phyloP scores from a whole-genome alignment of 768 basidiomycete species.

The Leccinum obscurum region DNA sequence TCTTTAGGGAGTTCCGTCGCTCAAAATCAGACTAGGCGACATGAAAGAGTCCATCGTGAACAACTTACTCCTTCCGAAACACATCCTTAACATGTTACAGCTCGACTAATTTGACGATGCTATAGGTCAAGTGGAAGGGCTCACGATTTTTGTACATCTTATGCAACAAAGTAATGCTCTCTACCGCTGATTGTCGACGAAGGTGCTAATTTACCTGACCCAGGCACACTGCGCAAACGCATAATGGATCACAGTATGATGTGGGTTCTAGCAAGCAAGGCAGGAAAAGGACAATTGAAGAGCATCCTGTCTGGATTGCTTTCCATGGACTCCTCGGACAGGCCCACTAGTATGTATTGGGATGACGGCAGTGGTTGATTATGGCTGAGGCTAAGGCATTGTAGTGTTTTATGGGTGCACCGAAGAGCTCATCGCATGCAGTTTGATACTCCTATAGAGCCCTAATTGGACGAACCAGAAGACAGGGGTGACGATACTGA shows the following conservation, averaged over 20 bases:
- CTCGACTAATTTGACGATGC: conserved; percentile 27
- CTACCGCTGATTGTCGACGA: background rate
- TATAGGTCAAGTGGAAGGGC: conserved; percentile 24
- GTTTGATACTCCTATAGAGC: too few species aligned
- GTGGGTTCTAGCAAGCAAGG: conserved; percentile 14
- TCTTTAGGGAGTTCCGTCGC: background rate
- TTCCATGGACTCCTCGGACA: background rate
- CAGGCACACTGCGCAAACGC: conserved; percentile 14
- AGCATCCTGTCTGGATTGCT: conserved; percentile 25
- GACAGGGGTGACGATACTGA: too few species aligned
- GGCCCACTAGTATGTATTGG: conserved; percentile 6
- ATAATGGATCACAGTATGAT: conserved; percentile 18
- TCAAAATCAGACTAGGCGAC: conserved; percentile 9
- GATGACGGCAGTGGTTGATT: background rate
- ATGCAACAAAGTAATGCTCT: conserved; percentile 20
- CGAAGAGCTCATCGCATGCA: conserved; percentile 4
- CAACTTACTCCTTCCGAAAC: background rate
- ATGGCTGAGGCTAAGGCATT: background rate
- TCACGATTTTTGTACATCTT: conserved; percentile 23
- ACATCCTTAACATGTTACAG: conserved; percentile 21
- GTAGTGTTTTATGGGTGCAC: background rate
- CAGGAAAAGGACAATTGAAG: background rate
- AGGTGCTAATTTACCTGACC: background rate
- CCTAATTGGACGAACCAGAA: too few species aligned
- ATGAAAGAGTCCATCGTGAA: conserved; percentile 13